These are phyloP conservation scores for Rhodomyrtus psidioides DNA, from an alignment of 441 rosid species.

Conservation along the genomic window DNA sequence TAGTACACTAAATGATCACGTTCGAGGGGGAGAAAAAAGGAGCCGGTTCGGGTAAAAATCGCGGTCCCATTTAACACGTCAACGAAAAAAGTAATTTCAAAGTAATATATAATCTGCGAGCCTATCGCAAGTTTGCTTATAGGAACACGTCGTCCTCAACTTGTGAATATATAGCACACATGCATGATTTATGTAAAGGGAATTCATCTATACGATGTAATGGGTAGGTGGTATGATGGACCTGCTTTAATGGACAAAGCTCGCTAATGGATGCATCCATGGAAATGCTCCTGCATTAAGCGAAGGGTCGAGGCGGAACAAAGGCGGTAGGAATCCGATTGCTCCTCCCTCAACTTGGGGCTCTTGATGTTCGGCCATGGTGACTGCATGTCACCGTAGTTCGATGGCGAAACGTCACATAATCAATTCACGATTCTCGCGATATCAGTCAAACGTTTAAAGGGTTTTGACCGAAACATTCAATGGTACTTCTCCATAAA, in stretches of 20 bases:
- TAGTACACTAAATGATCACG: background rate
- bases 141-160: no score
- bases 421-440: background rate
- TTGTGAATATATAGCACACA: no score
- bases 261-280: background rate
- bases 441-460: background rate
- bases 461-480: background rate
- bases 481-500: background rate
- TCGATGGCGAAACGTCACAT: background rate
- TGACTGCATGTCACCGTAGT: background rate
- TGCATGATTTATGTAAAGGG: no score
- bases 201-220: no score
- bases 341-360: background rate
- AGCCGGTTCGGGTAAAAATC: background rate
- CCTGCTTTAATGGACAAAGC: background rate
- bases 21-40: background rate
- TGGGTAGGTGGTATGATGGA: background rate
- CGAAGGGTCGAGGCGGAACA: background rate
- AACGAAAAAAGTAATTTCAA: no score
- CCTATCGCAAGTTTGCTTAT: no score
- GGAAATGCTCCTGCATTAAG: background rate
- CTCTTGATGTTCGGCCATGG: background rate
- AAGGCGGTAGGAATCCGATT: background rate
- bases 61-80: no score
- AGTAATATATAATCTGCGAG: no score